Evolutionary conservation across 2,329 filamentous ascomycete species (phyloP).

Genomic region (Microascus cirrosus): DNA sequence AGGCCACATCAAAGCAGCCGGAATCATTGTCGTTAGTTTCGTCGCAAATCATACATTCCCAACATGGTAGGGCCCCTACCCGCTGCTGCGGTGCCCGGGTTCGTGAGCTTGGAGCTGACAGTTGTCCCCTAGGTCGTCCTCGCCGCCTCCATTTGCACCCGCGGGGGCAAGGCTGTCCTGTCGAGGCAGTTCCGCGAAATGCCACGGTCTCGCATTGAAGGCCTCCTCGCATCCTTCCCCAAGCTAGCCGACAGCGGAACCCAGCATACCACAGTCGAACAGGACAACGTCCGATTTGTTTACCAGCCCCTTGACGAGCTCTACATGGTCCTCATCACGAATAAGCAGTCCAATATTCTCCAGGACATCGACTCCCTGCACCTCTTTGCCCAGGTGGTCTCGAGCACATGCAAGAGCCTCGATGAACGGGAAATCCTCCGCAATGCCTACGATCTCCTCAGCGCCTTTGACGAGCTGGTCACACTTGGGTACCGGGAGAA

Average conservation of each 20-base stretch:
- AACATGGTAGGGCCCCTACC: conserved; percentile 2
- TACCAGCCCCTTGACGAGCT: conserved; percentile 98
- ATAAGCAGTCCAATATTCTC: conserved; percentile 97
- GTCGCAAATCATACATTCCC: background rate
- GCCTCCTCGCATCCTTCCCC: conserved; percentile 89
- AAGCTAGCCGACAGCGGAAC: conserved; percentile 94
- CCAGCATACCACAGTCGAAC: conserved; percentile 96
- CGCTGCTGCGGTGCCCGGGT: background rate
- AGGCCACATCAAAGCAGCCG: background rate
- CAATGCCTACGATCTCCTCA: conserved; percentile 92
- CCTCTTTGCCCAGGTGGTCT: conserved; percentile 93
- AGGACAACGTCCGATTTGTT: conserved; percentile 98
- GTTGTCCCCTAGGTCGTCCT: conserved; percentile 67
- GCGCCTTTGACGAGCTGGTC: conserved; percentile 94
- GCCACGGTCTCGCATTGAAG: conserved; percentile 92
- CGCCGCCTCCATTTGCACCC: conserved; percentile 96
- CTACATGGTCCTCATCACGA: conserved; percentile 99
- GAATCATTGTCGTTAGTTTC: background rate
- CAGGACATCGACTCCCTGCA: conserved; percentile 99
- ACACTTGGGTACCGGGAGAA: conserved; percentile 95
- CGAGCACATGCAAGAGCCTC: conserved; percentile 88
- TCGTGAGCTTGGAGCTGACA: background rate
- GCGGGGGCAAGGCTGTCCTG: conserved; percentile 95
- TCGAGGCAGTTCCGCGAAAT: conserved; percentile 98
- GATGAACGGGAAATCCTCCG: conserved; percentile 92